These are phyloP conservation scores for Diaporthe aspalathi DNA, from an alignment of 2,329 filamentous ascomycete species.

Conservation along the genomic window DNA sequence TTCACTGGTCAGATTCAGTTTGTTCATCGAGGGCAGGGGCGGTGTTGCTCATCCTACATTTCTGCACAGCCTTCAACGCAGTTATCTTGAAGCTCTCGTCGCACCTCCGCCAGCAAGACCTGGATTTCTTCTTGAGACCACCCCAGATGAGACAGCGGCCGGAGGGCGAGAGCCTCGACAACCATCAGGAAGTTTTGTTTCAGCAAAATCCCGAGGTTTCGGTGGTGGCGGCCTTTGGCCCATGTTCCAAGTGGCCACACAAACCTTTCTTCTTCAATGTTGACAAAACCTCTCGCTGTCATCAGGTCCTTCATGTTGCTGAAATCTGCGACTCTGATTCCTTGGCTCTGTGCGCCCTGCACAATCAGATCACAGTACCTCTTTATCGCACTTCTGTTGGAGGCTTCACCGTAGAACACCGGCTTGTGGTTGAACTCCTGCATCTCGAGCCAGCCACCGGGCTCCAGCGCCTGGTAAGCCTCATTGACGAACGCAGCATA, in stretches of 20 bases:
- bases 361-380: conserved; percentile 40
- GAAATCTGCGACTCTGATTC: conserved; percentile 13
- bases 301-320: not conserved
- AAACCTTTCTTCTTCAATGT: conserved; percentile 44
- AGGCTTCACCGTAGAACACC: conserved; percentile 38
- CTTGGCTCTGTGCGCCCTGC: conserved; percentile 31
- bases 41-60: conserved; percentile 10
- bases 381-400: conserved; percentile 41
- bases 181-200: conserved; percentile 41
- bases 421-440: conserved; percentile 41
- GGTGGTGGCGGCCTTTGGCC: conserved; percentile 44
- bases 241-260: conserved; percentile 44
- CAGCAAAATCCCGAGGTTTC: conserved; percentile 39
- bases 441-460: conserved; percentile 43
- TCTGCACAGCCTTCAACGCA: conserved; percentile 28
- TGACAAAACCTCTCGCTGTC: conserved; percentile 40
- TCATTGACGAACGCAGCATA: conserved; percentile 36
- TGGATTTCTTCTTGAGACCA: conserved; percentile 39
- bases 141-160: conserved; percentile 28
- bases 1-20: not conserved
- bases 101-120: conserved; percentile 34
- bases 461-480: conserved; percentile 40
- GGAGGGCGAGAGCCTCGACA: conserved; percentile 31
- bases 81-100: conserved; percentile 37
- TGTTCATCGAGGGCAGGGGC: not conserved